A percentile compares a stretch with the other conserved stretches of the same genome.
Evolutionary conservation across 2,329 filamentous ascomycete genomes (phyloP).

Genomic region (Blastomyces percursus): DNA sequence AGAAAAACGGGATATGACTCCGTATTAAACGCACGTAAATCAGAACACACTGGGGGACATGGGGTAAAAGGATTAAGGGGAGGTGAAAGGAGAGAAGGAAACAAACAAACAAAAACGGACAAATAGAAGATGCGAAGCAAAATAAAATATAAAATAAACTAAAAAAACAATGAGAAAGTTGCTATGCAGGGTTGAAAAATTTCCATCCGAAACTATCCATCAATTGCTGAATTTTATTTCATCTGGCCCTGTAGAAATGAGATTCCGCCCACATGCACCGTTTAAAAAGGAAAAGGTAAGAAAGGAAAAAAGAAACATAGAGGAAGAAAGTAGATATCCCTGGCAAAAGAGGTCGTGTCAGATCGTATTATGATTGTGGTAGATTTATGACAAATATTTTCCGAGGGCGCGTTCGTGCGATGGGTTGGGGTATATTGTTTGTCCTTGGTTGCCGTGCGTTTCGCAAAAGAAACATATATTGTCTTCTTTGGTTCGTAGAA

Average conservation of each 20-base stretch:
- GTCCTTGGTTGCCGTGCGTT: background rate
- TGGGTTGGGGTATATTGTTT: background rate
- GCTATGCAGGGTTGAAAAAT: background rate
- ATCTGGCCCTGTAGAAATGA: background rate
- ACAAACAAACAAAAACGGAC: background rate
- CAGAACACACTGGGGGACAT: too few relatives aligned
- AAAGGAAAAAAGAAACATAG: background rate
- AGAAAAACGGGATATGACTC: too few relatives aligned
- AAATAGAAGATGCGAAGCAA: conserved; percentile 4
- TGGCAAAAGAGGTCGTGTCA: background rate
- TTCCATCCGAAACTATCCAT: background rate
- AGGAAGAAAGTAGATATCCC: background rate
- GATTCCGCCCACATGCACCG: conserved; percentile 1
- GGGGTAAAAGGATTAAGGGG: too few relatives aligned
- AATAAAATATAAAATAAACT: background rate
- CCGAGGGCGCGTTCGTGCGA: background rate
- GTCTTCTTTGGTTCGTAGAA: background rate
- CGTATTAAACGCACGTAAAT: too few relatives aligned
- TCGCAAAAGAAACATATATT: background rate
- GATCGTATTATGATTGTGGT: background rate
- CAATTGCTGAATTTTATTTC: background rate
- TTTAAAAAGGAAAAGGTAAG: background rate
- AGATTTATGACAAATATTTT: background rate
- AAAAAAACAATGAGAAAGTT: conserved; percentile 2
- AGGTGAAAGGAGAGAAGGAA: background rate